Percentiles rank a stretch among this genome's conserved stretches.
These are phyloP conservation scores for Terana coerulea DNA, from an alignment of 768 basidiomycete species.

Conservation along the genomic window DNA sequence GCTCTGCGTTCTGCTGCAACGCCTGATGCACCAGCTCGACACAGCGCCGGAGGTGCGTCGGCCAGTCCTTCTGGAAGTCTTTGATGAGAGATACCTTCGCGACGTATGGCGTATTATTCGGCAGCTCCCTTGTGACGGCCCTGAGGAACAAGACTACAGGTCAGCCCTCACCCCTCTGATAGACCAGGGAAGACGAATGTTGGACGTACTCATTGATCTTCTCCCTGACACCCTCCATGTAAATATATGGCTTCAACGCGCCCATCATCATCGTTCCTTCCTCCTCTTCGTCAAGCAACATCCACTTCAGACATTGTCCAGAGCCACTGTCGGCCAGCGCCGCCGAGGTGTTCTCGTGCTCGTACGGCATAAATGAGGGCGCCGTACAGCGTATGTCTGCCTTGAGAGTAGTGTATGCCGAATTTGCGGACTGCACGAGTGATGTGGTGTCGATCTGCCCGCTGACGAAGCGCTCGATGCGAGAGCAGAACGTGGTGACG, in stretches of 20 bases:
- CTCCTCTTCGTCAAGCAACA: not conserved
- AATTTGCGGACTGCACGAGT: constrained; percentile 34
- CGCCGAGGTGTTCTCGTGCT: constrained; percentile 14
- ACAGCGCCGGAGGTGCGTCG: constrained; percentile 28
- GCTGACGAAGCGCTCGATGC: constrained; percentile 26
- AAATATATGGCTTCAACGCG: constrained; percentile 18
- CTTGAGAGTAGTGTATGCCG: constrained; percentile 32
- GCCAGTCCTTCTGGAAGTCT: constrained; percentile 37
- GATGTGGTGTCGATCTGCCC: constrained; percentile 23
- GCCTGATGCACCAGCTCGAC: constrained; percentile 31
- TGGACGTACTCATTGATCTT: constrained; percentile 31
- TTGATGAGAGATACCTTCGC: constrained; percentile 38
- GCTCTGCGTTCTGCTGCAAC: constrained; percentile 27
- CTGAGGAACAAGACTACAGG: constrained; percentile 19
- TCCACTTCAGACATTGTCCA: not conserved
- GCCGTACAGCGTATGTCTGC: constrained; percentile 33
- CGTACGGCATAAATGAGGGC: constrained; percentile 38
- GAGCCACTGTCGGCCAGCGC: not conserved
- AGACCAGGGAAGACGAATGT: not conserved
- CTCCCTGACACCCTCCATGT: constrained; percentile 31
- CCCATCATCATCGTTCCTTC: not conserved
- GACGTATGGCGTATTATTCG: constrained; percentile 39
- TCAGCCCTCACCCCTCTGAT: not conserved
- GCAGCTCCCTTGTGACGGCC: constrained; percentile 40
- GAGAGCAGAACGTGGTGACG: constrained; percentile 30